phyloP scores from a whole-genome alignment of 2,329 filamentous ascomycete species.

The Arthroderma uncinatum region DNA sequence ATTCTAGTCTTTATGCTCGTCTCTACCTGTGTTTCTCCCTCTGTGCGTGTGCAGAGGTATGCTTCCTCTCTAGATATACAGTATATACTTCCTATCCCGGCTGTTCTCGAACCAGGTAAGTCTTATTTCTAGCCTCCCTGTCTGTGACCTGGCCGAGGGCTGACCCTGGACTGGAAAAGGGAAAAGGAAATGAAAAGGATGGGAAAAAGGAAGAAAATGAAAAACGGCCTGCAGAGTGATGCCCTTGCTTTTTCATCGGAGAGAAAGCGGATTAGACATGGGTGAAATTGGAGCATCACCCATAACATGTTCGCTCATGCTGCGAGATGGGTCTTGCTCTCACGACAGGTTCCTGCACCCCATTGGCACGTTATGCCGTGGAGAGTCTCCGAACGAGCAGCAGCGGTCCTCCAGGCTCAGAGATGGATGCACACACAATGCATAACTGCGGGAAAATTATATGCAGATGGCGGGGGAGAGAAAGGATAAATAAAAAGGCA shows the following conservation, averaged over 20 bases:
- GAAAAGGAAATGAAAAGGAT: background rate
- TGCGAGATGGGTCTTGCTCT: background rate
- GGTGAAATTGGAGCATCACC: background rate
- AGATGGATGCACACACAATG: background rate
- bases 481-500: background rate
- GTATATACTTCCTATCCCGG: no score
- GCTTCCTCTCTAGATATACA: no score
- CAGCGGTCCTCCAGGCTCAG: background rate
- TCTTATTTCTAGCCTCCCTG: background rate
- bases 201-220: background rate
- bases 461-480: background rate
- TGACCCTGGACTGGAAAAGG: background rate
- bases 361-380: background rate
- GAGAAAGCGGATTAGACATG: background rate
- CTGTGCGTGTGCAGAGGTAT: no score
- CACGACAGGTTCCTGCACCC: background rate
- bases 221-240: background rate
- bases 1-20: no score
- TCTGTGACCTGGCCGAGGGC: background rate
- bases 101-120: background rate
- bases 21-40: no score
- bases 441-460: slow-evolving; percentile 4
- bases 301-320: background rate
- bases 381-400: background rate
- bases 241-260: background rate